These are phyloP conservation scores for Trichomonas tenax DNA, from an alignment of 208 protist species.

Conservation along the genomic window DNA sequence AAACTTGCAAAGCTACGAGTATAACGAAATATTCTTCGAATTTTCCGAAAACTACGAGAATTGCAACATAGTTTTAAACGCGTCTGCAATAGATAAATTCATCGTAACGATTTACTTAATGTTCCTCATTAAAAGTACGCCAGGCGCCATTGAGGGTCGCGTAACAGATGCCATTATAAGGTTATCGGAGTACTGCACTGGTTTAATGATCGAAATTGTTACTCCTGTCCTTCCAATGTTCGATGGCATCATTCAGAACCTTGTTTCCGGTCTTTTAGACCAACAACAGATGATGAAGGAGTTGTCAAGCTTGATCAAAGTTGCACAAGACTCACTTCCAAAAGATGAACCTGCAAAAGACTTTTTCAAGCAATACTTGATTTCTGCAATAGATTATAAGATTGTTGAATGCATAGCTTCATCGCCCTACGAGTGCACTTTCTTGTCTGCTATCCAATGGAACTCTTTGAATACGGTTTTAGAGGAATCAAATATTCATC, in stretches of 20 bases:
- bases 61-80: background rate
- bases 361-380: background rate
- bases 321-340: background rate
- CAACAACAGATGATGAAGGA: background rate
- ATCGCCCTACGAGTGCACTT: background rate
- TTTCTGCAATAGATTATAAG: background rate
- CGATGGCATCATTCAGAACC: background rate
- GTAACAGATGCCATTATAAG: background rate
- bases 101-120: background rate
- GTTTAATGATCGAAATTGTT: background rate
- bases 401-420: background rate
- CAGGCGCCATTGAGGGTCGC: background rate
- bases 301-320: background rate
- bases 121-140: background rate
- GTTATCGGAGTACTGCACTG: background rate
- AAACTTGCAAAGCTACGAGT: background rate
- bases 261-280: background rate
- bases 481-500: background rate
- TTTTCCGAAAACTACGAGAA: background rate
- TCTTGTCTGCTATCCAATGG: background rate
- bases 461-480: background rate
- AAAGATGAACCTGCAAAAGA: background rate
- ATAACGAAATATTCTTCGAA: background rate
- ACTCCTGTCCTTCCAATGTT: background rate
- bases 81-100: background rate